Base-by-base conservation (phyloP, 345 rosid genomes). In the Carallia pectinifolia region DNA sequence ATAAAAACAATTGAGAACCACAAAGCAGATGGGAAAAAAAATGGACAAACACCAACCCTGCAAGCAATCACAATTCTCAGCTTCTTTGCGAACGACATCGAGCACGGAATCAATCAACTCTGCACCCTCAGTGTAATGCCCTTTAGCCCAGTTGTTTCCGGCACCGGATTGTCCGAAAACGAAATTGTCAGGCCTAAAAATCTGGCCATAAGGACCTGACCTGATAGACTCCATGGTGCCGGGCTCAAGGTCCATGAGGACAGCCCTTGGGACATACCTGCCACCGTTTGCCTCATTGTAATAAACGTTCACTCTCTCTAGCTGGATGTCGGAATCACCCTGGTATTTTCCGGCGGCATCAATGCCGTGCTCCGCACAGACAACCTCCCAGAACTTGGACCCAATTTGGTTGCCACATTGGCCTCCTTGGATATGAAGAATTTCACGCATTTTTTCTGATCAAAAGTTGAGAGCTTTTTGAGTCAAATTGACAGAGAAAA, bases 131-230 rank as follows among this genome's bases (percentile, higher is more conserved):
- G 83, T 82, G 61, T 82, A 79, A 60, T 72, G 85, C 1, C 85
- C 83, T 67, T 83, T 77, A 36, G 84, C 84, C 82, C 86, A 83
- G 71, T 83, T 83, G 74, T 83, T 83, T 18, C 83, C 83, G 4
- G 86, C 86, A 15, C 86, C 86, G 36, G 86, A 80, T 68, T 83
- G 80, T 4, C 86, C 83, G 31, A 80, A 83, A 61, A 80, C 80
- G 1, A 83, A 83, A 74, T 80, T 83, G 36, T 83, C 84, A 0
- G 86, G 84, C 63, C 86, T 67, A 38, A 83, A 80, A 63, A 83
- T 80, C 74, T 71, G 77, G 7, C 81, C 79, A n/a, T 65, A 72
- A 4, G 80, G 72, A 30, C 81, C 77, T 1, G 79, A 59, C 54
- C 78, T 67, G 66, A 81, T 12, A 65, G 82, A 70, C 58, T 81